Percentiles rank a stretch among this genome's conserved stretches.
Evolutionary conservation across 768 basidiomycete genomes (phyloP).

Genomic region (Tulasnella calospora): DNA sequence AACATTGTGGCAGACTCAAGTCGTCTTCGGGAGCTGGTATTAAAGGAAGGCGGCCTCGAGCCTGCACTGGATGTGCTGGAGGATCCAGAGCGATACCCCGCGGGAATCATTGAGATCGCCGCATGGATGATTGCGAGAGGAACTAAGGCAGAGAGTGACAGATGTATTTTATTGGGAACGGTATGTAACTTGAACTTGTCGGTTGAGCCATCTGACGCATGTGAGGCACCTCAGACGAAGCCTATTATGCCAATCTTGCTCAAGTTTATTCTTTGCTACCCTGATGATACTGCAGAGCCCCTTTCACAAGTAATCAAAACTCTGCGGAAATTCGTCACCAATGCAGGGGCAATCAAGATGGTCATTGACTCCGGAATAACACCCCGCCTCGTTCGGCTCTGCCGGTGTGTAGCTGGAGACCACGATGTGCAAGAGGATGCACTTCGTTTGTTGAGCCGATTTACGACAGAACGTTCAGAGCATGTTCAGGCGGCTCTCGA

Average conservation of each 20-base stretch:
- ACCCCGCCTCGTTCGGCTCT: background rate
- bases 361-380: background rate
- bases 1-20: background rate
- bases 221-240: background rate
- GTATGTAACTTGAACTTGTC: background rate
- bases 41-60: background rate
- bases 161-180: background rate
- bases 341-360: background rate
- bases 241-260: background rate
- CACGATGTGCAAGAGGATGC: background rate
- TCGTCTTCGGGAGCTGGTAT: background rate
- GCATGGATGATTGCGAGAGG: background rate
- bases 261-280: background rate
- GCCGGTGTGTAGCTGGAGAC: background rate
- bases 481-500: background rate
- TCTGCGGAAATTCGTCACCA: background rate
- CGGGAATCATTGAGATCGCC: background rate
- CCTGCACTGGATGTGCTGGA: background rate
- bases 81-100: background rate
- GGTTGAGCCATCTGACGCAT: background rate
- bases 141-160: fast-evolving
- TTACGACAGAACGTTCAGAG: background rate
- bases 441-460: background rate
- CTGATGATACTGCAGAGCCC: background rate
- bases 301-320: background rate